Conservation (phyloP, 2,329 filamentous ascomycete species). For the Colletotrichum sp. region DNA sequence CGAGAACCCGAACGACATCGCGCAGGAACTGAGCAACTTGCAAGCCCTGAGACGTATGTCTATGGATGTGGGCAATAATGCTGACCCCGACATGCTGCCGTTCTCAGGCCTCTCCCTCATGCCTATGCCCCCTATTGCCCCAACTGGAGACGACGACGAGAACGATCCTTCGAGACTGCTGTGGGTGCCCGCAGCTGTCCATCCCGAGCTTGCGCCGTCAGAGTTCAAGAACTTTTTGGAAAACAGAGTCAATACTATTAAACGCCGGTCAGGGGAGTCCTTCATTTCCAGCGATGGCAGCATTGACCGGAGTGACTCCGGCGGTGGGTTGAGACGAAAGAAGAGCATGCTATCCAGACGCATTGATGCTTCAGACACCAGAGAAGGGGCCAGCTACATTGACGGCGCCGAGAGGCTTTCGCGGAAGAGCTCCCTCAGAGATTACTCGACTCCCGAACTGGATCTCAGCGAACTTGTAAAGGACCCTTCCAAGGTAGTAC, state of each 20-base stretch:
- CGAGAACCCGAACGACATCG: slow-evolving; percentile 86
- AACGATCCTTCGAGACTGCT: slow-evolving; percentile 88
- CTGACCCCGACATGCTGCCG: slow-evolving; percentile 77
- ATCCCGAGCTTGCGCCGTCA: slow-evolving; percentile 92
- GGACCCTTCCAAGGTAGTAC: slow-evolving; percentile 75
- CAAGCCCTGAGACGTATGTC: slow-evolving; percentile 91
- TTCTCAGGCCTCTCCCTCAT: slow-evolving; percentile 69
- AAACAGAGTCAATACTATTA: slow-evolving; percentile 88
- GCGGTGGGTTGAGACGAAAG: slow-evolving; percentile 74
- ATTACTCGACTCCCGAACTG: slow-evolving; percentile 61
- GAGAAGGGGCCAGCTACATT: slow-evolving; percentile 68
- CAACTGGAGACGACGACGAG: slow-evolving; percentile 77
- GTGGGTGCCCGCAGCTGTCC: slow-evolving; percentile 94
- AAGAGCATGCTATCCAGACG: slow-evolving; percentile 96
- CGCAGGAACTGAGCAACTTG: slow-evolving; percentile 90
- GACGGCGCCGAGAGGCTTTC: slow-evolving; percentile 85
- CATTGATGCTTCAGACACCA: slow-evolving; percentile 74
- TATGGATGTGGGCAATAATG: slow-evolving; percentile 83
- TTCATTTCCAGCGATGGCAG: slow-evolving; percentile 63
- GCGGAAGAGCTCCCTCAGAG: slow-evolving; percentile 70
- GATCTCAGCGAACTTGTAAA: slow-evolving; percentile 83
- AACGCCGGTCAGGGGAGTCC: slow-evolving; percentile 79
- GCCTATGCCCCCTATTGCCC: slow-evolving; percentile 75
- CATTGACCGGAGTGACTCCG: slow-evolving; percentile 57
- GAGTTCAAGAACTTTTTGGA: slow-evolving; percentile 98